Base-by-base conservation (phyloP, 2,329 filamentous ascomycete species). In the Talaromyces islandicus region DNA sequence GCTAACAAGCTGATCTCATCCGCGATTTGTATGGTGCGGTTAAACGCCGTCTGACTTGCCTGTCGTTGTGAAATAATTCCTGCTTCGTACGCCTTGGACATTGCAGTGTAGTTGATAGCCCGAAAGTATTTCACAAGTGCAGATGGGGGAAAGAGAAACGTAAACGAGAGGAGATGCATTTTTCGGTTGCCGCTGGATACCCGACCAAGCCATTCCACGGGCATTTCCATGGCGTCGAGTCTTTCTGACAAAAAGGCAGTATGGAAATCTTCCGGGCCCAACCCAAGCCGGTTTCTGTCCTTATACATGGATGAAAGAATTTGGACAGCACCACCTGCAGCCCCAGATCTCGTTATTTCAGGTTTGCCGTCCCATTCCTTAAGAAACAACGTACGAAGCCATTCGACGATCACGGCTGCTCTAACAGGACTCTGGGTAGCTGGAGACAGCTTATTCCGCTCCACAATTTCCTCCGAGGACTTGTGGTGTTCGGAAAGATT, bases 71-170 rank as follows among this genome's bases (percentile, higher is more conserved):
- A 76, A 3, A 76, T 76, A 67, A 78, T 75, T 0, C 89, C 86
- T 64, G 86, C 83, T 68, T 94, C 89, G 67, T 88, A 92, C 17
- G 88, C 84, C 60, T 87, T 85, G 65, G 88, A 90, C 93, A 97
- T 97, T 17, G 84, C 83, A 0, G 90, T 85, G 68, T 94, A 91
- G 70, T 96, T 97, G 68, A 96, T 87, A 4, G 91, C 85, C 19
- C 93, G 87, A 71, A 97, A 97, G 71, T 92, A 96, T 0, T 86
- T 86, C 2, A 96, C 88, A 2, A 96, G 77, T 1, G 85, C 85
- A 0, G 87, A 81, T 0, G 87, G 82, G 21, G 83, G 86, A 67
- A 97, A 96, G 0, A 97, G 80, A 69, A 89, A 95, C 0, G 90
- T 86, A 64, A 89, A 91, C 61, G 92, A 87, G 3, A 97, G 78